Evolutionary conservation across 2,329 filamentous ascomycete species (phyloP).

Genomic region (Beauveria caledonica): DNA sequence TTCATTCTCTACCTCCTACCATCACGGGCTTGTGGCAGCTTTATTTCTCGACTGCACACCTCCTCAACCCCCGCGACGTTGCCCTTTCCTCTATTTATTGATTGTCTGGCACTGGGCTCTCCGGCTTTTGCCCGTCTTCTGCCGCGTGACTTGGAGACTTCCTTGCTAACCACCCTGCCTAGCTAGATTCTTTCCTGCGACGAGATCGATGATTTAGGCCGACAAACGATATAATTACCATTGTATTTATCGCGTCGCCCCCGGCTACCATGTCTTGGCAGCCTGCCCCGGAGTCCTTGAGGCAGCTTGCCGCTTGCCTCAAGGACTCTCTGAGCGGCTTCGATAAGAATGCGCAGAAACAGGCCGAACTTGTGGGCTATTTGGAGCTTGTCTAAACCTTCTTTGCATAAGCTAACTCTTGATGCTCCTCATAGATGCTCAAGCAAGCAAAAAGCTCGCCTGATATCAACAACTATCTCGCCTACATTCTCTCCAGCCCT

Average conservation of each 20-base stretch:
- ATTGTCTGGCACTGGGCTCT: background rate
- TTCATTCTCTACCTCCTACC: slow-evolving; percentile 1
- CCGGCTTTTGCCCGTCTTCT: background rate
- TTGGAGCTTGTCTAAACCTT: background rate
- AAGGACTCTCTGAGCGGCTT: slow-evolving; percentile 86
- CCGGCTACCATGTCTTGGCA: slow-evolving; percentile 74
- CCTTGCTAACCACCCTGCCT: background rate
- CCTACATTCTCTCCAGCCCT: slow-evolving; percentile 74
- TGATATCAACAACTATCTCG: slow-evolving; percentile 95
- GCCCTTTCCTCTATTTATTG: background rate
- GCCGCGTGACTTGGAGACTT: background rate
- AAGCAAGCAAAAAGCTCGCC: slow-evolving; percentile 78
- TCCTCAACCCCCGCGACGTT: background rate
- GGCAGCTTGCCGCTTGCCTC: slow-evolving; percentile 81
- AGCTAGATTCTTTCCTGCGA: slow-evolving; percentile 12
- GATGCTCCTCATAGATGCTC: slow-evolving; percentile 62
- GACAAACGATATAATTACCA: background rate
- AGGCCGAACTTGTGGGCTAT: slow-evolving; percentile 70
- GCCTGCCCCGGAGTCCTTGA: slow-evolving; percentile 76
- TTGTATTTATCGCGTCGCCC: background rate
- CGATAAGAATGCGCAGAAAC: slow-evolving; percentile 72
- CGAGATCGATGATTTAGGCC: slow-evolving; percentile 5
- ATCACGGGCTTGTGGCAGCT: background rate
- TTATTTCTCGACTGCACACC: background rate
- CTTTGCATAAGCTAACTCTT: slow-evolving; percentile 18